phyloP scores from a whole-genome alignment of 2,329 filamentous ascomycete genomes.

The Pseudodiploospora longispora region DNA sequence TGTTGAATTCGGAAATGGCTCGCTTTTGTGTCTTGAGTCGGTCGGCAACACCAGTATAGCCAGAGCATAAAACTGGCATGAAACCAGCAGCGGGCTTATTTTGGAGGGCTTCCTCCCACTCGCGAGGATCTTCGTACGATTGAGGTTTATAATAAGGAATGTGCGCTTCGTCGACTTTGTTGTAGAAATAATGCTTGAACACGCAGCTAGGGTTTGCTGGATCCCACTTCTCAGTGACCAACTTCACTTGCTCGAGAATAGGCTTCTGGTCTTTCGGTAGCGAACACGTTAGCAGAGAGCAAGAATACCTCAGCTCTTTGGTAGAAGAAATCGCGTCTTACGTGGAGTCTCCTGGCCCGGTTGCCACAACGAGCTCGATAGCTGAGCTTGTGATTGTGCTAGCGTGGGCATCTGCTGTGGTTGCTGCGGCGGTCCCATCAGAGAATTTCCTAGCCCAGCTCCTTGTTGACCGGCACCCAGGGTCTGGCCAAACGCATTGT shows the following conservation, averaged over 20 bases:
- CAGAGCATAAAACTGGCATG: conserved; percentile 68
- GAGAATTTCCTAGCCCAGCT: conserved; percentile 19
- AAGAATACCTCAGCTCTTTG: neutral
- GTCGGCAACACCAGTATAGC: conserved; percentile 63
- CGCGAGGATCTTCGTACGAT: conserved; percentile 62
- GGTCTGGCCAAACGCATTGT: conserved; percentile 22
- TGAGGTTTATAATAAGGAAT: conserved; percentile 70
- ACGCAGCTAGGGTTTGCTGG: conserved; percentile 58
- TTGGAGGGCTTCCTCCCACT: conserved; percentile 77
- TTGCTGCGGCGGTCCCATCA: conserved; percentile 30
- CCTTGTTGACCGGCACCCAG: conserved; percentile 29
- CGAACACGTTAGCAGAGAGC: neutral
- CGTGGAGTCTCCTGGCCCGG: conserved; percentile 42
- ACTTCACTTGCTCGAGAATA: conserved; percentile 64
- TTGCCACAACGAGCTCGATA: conserved; percentile 45
- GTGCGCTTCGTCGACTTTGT: conserved; percentile 65
- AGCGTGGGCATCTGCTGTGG: conserved; percentile 34
- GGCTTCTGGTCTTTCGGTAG: conserved; percentile 51
- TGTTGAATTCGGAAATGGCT: conserved; percentile 62
- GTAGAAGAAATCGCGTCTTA: conserved; percentile 21
- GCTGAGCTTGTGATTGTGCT: conserved; percentile 37
- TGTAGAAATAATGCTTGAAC: conserved; percentile 83
- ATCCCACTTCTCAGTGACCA: conserved; percentile 67
- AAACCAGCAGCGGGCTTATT: conserved; percentile 70
- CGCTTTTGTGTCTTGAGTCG: conserved; percentile 65